Conservation (phyloP, 1,139 yeast genomes). For the Meyerozyma elateridarum region DNA sequence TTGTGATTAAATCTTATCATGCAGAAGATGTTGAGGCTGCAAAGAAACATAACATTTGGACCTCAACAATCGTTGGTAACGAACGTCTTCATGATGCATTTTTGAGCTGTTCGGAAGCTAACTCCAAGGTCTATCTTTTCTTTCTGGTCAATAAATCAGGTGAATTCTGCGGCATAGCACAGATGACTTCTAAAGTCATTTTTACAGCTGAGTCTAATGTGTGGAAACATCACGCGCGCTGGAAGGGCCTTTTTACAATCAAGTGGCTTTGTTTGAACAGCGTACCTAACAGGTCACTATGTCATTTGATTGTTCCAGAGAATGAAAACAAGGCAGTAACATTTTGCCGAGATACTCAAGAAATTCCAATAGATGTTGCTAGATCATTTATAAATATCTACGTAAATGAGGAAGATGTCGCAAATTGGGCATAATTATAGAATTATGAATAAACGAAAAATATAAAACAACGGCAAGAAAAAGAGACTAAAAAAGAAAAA, state of each 20-base stretch:
- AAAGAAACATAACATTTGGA: constrained; percentile 48
- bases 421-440: constrained; percentile 1
- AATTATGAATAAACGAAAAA: neutral
- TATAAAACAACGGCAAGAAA: neutral
- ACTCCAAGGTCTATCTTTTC: constrained; percentile 39
- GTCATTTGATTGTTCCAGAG: constrained; percentile 37
- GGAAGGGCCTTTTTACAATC: constrained; percentile 50
- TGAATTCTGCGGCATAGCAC: constrained; percentile 59
- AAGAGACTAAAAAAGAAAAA: neutral
- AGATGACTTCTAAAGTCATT: constrained; percentile 42
- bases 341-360: constrained; percentile 60
- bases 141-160: constrained; percentile 61
- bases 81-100: constrained; percentile 43
- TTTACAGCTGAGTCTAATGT: constrained; percentile 34
- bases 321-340: constrained; percentile 53
- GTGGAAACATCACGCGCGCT: constrained; percentile 46
- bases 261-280: constrained; percentile 51
- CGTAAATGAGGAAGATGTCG: constrained; percentile 19
- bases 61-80: constrained; percentile 56
- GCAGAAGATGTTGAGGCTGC: constrained; percentile 48
- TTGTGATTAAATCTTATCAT: constrained; percentile 53
- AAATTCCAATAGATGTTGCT: constrained; percentile 41
- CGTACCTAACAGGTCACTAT: constrained; percentile 44
- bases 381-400: constrained; percentile 45
- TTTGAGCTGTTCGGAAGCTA: constrained; percentile 11